Evolutionary conservation across 208 protist species (phyloP).

Genomic region (Leishmania gerbilli): DNA sequence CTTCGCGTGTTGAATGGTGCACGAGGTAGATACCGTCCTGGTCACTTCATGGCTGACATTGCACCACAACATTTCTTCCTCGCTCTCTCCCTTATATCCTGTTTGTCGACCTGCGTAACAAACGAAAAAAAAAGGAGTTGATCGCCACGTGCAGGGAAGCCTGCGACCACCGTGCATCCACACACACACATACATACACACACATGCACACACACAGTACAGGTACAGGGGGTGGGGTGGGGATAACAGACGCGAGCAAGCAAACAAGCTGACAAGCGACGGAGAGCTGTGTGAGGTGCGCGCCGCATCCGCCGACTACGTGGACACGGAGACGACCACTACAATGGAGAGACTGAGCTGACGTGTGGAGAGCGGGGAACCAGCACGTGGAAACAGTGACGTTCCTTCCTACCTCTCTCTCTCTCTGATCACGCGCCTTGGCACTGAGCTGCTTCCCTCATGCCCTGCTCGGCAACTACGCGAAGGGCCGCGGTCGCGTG

Average conservation of each 20-base stretch:
- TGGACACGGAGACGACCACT: neutral
- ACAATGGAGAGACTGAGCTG: neutral
- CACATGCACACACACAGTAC: neutral
- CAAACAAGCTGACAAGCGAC: neutral
- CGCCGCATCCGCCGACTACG: neutral
- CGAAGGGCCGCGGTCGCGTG: slow-evolving; percentile 43
- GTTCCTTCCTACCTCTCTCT: neutral
- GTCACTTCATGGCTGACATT: neutral
- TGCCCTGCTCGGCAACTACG: slow-evolving; percentile 32
- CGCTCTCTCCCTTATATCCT: neutral
- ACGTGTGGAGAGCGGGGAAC: neutral
- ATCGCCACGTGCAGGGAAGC: neutral
- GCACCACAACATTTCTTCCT: neutral
- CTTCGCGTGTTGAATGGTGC: neutral
- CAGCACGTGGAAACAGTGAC: neutral
- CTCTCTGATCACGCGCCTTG: neutral
- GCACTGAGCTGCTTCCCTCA: slow-evolving; percentile 25
- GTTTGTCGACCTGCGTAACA: too few species aligned
- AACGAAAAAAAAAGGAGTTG: too few species aligned
- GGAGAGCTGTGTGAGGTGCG: neutral
- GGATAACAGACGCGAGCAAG: neutral
- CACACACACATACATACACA: neutral
- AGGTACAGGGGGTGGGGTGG: neutral
- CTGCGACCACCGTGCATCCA: neutral
- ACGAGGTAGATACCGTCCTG: neutral